A percentile compares a stretch with the other conserved stretches of the same genome.
Evolutionary conservation across 2,329 filamentous ascomycete genomes (phyloP).

Genomic region (Colletotrichum sp.): DNA sequence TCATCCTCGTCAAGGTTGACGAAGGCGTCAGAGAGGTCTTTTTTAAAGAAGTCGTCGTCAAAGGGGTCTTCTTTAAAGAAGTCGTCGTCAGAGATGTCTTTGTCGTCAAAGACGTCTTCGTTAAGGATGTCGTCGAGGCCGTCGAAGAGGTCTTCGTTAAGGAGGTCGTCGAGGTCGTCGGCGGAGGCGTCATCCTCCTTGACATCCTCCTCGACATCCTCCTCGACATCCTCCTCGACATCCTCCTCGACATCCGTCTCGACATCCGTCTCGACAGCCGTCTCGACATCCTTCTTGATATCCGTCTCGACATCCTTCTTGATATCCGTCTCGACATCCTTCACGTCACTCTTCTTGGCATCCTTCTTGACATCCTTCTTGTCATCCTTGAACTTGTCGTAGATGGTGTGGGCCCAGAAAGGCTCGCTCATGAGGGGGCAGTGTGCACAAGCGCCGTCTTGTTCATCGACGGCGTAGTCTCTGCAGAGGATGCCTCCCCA

Average conservation of each 20-base stretch:
- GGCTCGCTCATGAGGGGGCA: not conserved
- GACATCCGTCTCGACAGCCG: too few relatives aligned
- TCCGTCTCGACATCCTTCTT: too few relatives aligned
- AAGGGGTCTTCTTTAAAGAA: not conserved
- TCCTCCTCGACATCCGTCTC: too few relatives aligned
- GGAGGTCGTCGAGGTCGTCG: too few relatives aligned
- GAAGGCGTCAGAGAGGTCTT: not conserved
- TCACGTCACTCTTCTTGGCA: not conserved
- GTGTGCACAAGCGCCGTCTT: not conserved
- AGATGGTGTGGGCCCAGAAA: not conserved
- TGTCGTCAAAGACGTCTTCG: too few relatives aligned
- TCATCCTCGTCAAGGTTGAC: not conserved
- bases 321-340: not conserved
- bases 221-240: too few relatives aligned
- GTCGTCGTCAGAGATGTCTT: not conserved
- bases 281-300: too few relatives aligned
- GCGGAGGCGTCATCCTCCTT: too few relatives aligned
- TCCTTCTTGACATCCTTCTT: not conserved
- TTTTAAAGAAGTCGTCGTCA: not conserved
- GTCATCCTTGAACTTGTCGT: not conserved
- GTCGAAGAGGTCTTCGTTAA: too few relatives aligned
- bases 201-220: too few relatives aligned
- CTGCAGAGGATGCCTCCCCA: not conserved
- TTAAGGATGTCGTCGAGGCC: too few relatives aligned
- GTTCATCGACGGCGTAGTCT: not conserved